Evolutionary conservation across 2,329 filamentous ascomycete genomes (phyloP).

Genomic region (Myriosclerotinia curreyana): DNA sequence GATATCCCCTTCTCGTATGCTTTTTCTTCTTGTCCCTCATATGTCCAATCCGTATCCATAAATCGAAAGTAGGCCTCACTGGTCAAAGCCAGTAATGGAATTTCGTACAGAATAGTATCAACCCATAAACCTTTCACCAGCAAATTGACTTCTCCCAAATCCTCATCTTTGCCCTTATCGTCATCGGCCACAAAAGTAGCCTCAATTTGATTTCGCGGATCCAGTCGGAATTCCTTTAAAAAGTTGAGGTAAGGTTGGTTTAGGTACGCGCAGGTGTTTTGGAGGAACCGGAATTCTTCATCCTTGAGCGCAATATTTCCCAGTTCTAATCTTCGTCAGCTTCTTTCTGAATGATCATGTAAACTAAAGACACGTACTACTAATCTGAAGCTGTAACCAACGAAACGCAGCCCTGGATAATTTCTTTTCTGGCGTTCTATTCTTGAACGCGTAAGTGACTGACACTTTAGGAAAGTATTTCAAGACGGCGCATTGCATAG

Average conservation of each 20-base stretch:
- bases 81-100: constrained; percentile 84
- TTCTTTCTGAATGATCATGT: neutral
- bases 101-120: constrained; percentile 96
- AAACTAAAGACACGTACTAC: constrained; percentile 52
- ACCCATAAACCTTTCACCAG: constrained; percentile 81
- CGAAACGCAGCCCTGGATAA: constrained; percentile 76
- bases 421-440: constrained; percentile 91
- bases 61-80: constrained; percentile 98
- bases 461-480: constrained; percentile 82
- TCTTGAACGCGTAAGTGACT: constrained; percentile 92
- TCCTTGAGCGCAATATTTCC: constrained; percentile 74
- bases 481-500: constrained; percentile 96
- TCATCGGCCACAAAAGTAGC: constrained; percentile 52
- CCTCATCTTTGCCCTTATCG: constrained; percentile 60
- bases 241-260: constrained; percentile 74
- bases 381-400: constrained; percentile 83
- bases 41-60: constrained; percentile 88
- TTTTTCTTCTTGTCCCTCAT: constrained; percentile 80
- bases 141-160: constrained; percentile 73
- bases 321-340: constrained; percentile 58
- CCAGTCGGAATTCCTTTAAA: constrained; percentile 76
- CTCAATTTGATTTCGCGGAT: constrained; percentile 74
- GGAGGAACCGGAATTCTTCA: constrained; percentile 78
- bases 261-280: constrained; percentile 77
- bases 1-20: constrained; percentile 77